phyloP scores from a whole-genome alignment of 352 stramenopile genomes.

The Pythium sp. region DNA sequence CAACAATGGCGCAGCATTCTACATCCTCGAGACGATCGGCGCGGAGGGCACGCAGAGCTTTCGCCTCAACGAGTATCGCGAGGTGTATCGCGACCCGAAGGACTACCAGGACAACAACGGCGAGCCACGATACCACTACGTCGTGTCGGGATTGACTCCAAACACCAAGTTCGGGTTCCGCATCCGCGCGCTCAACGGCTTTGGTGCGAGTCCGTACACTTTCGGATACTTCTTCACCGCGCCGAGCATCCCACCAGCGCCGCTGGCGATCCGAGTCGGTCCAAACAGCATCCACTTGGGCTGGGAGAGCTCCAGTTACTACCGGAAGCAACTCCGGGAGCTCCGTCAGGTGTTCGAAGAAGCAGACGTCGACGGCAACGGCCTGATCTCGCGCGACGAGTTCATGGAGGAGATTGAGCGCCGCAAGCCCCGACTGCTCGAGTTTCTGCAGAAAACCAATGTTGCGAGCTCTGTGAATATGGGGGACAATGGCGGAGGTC shows the following conservation, averaged over 20 bases:
- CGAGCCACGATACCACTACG: slow-evolving; percentile 73
- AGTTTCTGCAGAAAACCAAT: slow-evolving; percentile 70
- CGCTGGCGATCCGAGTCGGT: slow-evolving; percentile 59
- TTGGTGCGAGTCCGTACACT: slow-evolving; percentile 85
- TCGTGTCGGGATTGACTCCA: slow-evolving; percentile 57
- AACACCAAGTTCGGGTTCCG: slow-evolving; percentile 91
- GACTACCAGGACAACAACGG: slow-evolving; percentile 81
- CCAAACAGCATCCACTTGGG: slow-evolving; percentile 71
- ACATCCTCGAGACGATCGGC: slow-evolving; percentile 76
- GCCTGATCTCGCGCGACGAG: slow-evolving; percentile 76
- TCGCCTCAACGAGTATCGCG: slow-evolving; percentile 64
- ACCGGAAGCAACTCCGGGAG: slow-evolving; percentile 61
- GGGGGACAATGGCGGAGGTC: neutral
- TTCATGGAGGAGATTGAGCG: slow-evolving; percentile 86
- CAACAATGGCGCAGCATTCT: slow-evolving; percentile 79
- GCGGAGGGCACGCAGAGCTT: slow-evolving; percentile 68
- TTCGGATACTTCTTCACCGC: slow-evolving; percentile 85
- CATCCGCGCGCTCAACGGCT: slow-evolving; percentile 88
- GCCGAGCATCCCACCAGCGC: slow-evolving; percentile 59
- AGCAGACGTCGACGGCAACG: slow-evolving; percentile 70
- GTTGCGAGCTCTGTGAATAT: slow-evolving; percentile 6
- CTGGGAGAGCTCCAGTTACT: slow-evolving; percentile 76
- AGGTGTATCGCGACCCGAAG: slow-evolving; percentile 87
- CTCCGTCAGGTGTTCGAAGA: slow-evolving; percentile 81
- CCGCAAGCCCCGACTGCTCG: slow-evolving; percentile 66